Evolutionary conservation across 179 eudicot species (phyloP), one percentile per base, ranked within the genome.

Genomic region (Carnegiea gigantea): DNA sequence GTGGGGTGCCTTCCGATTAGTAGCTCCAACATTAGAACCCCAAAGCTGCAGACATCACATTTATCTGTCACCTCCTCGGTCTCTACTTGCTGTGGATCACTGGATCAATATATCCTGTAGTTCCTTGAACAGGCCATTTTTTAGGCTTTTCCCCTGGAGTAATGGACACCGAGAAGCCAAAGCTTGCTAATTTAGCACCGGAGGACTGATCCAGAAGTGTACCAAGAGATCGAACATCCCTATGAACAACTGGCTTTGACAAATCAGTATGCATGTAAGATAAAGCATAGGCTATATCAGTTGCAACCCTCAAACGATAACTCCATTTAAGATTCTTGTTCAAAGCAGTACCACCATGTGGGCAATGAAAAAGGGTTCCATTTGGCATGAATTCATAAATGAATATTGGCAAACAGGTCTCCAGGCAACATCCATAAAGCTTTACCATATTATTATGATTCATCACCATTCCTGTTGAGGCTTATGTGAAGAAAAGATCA

Each of bases 21-120:
- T 20, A 83, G 14, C 80, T 76, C 86, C 86, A 83, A 57, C 83
- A 80, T 57, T 38, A 83, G 14, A 79, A 83, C 83, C 70, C 83
- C 83, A 28, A 83, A 83, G 43, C 83, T 83, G 13, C 79, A 83
- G 18, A 83, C 86, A 76, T 83, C 86, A 23, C 86, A 83, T 23
- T 83, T 83, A 17, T 83, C 86, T 13, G 86, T 83, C 73, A 83
- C 72, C 51, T 68, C 62, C 28, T 36, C 72, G 23, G 86, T 79
- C 46, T 53, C 67, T 2, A 83, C 57, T 11, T 83, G 76, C 79
- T 83, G 1, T 30, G 33, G n/a, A n/a, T n/a, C n/a, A n/a, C 86
- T 0, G 80, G 86, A 80, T 83, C 86, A 43, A 80, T 70, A 57
- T 76, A 83, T 49, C 86, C 86, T 5, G 83, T 80, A 79, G n/a